Percentiles rank a stretch among this genome's conserved stretches.
phyloP scores from a whole-genome alignment of 805 yeast species.

The Lipomyces orientalis region DNA sequence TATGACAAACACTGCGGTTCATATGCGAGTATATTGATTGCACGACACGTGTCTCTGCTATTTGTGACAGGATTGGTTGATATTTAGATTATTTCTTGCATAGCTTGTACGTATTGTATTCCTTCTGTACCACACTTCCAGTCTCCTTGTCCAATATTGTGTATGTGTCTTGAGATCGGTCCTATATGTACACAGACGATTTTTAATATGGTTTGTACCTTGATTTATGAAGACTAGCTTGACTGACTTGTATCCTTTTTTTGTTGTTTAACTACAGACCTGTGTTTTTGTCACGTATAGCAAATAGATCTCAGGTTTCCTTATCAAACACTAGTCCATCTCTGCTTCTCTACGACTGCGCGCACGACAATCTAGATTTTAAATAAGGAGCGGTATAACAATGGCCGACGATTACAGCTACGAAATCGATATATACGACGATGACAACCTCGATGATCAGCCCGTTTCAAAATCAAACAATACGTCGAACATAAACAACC shows the following conservation, averaged over 20 bases:
- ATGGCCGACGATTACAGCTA: conserved; percentile 37
- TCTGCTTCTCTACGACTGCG: background rate
- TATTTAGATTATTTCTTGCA: background rate
- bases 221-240: background rate
- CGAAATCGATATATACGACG: conserved; percentile 37
- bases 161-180: background rate
- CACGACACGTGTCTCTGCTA: conserved; percentile 1
- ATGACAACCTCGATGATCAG: conserved; percentile 28
- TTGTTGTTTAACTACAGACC: conserved; percentile 2
- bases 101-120: conserved; percentile 1
- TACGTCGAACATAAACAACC: background rate
- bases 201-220: background rate
- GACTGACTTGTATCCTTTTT: background rate
- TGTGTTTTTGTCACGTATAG: conserved; percentile 2
- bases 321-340: background rate
- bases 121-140: background rate
- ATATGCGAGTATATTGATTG: background rate
- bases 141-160: background rate
- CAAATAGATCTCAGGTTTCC: conserved; percentile 1
- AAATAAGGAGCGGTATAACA: background rate
- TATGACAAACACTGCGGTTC: background rate
- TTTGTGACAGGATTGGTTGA: conserved; percentile 1
- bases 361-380: background rate
- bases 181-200: background rate
- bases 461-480: conserved; percentile 7